Evolutionary conservation across 2,329 filamentous ascomycete species (phyloP).

Genomic region (Hymenoscyphus repandus): DNA sequence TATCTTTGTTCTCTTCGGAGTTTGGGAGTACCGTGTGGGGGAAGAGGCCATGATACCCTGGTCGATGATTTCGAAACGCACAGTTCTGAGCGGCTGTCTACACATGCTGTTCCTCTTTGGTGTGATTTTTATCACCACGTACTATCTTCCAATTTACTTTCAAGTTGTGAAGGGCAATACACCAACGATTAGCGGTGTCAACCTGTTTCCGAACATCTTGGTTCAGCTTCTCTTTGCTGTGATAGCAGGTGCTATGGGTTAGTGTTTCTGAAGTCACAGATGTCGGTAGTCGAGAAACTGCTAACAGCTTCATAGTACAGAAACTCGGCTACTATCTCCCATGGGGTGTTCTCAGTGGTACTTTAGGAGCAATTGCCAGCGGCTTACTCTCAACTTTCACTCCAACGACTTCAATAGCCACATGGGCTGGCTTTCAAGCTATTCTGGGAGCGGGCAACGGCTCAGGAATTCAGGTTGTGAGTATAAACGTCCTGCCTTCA

Average conservation of each 20-base stretch:
- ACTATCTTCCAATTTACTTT: conserved; percentile 28
- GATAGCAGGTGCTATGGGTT: conserved; percentile 14
- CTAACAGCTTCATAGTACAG: conserved; percentile 32
- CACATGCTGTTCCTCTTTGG: conserved; percentile 5
- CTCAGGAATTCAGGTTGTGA: conserved; percentile 15
- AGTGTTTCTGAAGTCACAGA: not conserved
- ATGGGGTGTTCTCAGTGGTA: conserved; percentile 26
- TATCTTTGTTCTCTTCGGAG: conserved; percentile 21
- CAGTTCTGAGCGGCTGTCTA: conserved; percentile 16
- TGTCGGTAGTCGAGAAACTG: not conserved
- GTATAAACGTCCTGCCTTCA: not conserved
- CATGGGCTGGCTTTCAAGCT: conserved; percentile 18
- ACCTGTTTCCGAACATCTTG: conserved; percentile 22
- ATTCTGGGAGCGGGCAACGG: conserved; percentile 12
- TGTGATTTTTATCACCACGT: conserved; percentile 4
- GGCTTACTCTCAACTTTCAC: conserved; percentile 31
- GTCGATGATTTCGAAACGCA: conserved; percentile 16
- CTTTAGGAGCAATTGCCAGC: conserved; percentile 25
- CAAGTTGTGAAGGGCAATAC: conserved; percentile 25
- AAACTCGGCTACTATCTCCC: conserved; percentile 31
- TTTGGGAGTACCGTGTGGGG: conserved; percentile 22
- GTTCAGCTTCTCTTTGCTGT: conserved; percentile 9
- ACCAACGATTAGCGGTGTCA: conserved; percentile 24
- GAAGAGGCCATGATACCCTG: conserved; percentile 26
- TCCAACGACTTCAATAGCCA: conserved; percentile 6